Evolutionary conservation across 2,329 filamentous ascomycete species (phyloP).

Genomic region (Aspergillus sojae): DNA sequence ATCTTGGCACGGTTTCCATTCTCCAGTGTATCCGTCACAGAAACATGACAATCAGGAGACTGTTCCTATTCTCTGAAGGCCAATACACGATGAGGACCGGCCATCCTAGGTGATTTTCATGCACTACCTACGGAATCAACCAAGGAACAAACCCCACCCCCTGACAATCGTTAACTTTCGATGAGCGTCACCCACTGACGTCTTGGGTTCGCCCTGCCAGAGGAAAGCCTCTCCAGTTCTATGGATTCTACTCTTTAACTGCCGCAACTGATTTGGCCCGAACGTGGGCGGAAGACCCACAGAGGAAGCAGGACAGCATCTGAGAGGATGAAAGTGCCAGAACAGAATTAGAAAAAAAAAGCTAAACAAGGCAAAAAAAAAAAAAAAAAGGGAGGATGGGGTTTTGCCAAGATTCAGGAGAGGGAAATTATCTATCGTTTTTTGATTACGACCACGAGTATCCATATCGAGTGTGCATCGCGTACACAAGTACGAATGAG

Average conservation of each 20-base stretch:
- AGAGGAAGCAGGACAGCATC: background rate
- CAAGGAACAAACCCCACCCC: slow-evolving; percentile 12
- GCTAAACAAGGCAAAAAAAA: background rate
- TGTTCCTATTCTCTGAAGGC: background rate
- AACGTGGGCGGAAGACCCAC: slow-evolving; percentile 6
- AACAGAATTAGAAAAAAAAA: background rate
- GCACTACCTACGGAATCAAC: background rate
- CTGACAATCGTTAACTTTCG: slow-evolving; percentile 28
- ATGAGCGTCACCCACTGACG: slow-evolving; percentile 32
- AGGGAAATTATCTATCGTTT: background rate
- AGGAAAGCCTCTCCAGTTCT: background rate
- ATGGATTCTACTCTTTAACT: background rate
- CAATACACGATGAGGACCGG: background rate
- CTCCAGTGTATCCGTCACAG: slow-evolving; percentile 6
- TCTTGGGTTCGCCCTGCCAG: slow-evolving; percentile 10
- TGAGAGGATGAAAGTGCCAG: background rate
- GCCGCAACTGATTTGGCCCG: slow-evolving; percentile 3
- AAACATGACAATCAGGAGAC: slow-evolving; percentile 8
- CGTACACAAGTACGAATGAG: slow-evolving; percentile 10
- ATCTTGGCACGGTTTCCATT: slow-evolving; percentile 27
- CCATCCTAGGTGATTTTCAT: background rate
- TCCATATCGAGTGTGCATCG: slow-evolving; percentile 12
- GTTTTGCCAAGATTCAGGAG: slow-evolving; percentile 1
- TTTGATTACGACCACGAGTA: slow-evolving; percentile 6
- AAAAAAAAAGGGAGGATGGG: background rate